Conservation (phyloP, 495 filamentous ascomycete species). For the Neurospora pannonica region DNA sequence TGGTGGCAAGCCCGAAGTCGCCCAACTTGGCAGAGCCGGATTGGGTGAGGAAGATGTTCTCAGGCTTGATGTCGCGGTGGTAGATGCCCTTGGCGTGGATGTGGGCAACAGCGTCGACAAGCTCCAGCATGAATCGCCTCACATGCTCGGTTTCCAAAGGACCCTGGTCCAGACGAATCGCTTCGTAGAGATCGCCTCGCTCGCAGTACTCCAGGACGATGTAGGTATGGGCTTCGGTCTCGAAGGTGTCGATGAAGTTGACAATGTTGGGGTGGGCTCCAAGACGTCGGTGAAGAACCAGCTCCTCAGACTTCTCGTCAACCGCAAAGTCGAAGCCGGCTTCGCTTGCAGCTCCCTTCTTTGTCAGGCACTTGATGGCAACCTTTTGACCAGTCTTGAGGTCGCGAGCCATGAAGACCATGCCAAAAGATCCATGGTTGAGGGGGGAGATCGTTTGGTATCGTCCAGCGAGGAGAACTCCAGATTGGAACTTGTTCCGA, state of each 20-base stretch:
- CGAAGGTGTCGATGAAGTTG: conserved; percentile 83
- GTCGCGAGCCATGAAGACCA: conserved; percentile 91
- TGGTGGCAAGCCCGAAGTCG: conserved; percentile 88
- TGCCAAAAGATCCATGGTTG: conserved; percentile 97
- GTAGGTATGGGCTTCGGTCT: conserved; percentile 82
- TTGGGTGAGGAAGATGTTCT: conserved; percentile 92
- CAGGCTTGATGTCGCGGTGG: conserved; percentile 98
- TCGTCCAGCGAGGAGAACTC: conserved; percentile 69
- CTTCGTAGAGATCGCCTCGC: conserved; percentile 96
- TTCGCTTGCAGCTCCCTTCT: conserved; percentile 50
- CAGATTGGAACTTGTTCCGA: conserved; percentile 61
- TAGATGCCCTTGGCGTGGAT: conserved; percentile 87
- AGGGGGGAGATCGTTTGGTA: conserved; percentile 87
- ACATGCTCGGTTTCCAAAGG: conserved; percentile 94
- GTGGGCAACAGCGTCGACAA: conserved; percentile 80
- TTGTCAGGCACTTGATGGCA: conserved; percentile 90
- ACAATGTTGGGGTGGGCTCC: conserved; percentile 84
- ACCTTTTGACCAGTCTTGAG: conserved; percentile 63
- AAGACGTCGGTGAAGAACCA: conserved; percentile 69
- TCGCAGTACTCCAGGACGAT: conserved; percentile 92
- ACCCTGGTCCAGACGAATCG: conserved; percentile 78
- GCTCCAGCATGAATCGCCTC: conserved; percentile 90
- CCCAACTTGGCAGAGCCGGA: conserved; percentile 89
- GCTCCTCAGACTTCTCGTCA: conserved; percentile 82
- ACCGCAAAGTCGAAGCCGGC: conserved; percentile 47